A percentile compares a stretch with the other conserved stretches of the same genome.
Conservation (phyloP, 768 basidiomycete genomes). For the Lentinula detonsa region DNA sequence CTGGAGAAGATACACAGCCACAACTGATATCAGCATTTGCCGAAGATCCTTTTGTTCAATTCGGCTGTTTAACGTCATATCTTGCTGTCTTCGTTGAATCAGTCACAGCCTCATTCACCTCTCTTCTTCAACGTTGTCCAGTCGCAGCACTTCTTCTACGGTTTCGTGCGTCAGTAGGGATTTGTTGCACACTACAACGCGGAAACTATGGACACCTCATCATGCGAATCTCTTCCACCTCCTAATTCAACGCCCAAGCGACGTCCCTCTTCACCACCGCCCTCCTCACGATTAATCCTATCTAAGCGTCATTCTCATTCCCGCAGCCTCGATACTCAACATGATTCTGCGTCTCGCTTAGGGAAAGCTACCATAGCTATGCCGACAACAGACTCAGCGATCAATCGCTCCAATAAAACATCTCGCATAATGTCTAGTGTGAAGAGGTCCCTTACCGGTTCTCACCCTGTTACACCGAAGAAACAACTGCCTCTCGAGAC, state of each 20-base stretch:
- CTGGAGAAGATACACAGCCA: background rate
- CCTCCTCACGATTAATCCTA: background rate
- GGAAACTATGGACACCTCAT: background rate
- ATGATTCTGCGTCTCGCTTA: background rate
- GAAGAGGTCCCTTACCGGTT: constrained; percentile 12
- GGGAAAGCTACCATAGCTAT: background rate
- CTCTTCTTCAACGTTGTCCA: background rate
- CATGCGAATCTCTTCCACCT: background rate
- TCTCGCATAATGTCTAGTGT: constrained; percentile 20
- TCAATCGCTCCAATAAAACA: constrained; percentile 6
- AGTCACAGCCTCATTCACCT: background rate
- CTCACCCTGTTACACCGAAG: constrained; percentile 11
- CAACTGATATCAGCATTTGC: background rate
- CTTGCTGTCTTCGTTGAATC: background rate
- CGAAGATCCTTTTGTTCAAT: background rate
- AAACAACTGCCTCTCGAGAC: constrained; percentile 6
- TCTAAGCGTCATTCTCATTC: background rate
- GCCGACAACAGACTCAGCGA: background rate
- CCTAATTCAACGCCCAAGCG: background rate
- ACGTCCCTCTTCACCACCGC: background rate
- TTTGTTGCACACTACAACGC: background rate
- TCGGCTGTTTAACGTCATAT: too few species aligned
- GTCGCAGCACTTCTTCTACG: background rate
- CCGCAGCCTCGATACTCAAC: background rate
- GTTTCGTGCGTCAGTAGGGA: background rate